Conservation (phyloP, 495 filamentous ascomycete genomes). For the Aspergillus indologenus region DNA sequence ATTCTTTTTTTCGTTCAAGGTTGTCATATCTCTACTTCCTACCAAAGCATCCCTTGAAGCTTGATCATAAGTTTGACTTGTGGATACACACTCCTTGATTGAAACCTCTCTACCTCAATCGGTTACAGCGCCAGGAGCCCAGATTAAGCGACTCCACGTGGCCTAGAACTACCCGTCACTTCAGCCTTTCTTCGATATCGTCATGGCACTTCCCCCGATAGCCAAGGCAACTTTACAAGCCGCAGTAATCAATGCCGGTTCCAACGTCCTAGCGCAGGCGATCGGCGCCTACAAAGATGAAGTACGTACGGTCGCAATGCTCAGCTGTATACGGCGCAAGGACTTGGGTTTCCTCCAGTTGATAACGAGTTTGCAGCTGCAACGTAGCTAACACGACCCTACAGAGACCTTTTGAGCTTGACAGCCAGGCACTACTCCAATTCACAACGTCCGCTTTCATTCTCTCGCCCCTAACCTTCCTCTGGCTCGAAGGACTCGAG, state of each 20-base stretch:
- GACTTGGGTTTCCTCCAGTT: not conserved
- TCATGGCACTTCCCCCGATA: slow-evolving; percentile 48
- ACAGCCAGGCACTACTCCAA: slow-evolving; percentile 61
- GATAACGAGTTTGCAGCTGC: not conserved
- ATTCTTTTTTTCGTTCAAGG: not conserved
- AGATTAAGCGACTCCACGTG: not conserved
- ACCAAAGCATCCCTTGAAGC: no score
- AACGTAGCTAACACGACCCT: slow-evolving; percentile 4
- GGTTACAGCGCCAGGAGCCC: not conserved
- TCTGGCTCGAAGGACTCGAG: slow-evolving; percentile 67
- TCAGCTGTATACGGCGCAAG: not conserved
- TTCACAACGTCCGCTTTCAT: slow-evolving; percentile 71
- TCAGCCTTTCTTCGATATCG: not conserved
- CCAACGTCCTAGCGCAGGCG: slow-evolving; percentile 73
- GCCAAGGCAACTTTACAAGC: slow-evolving; percentile 64
- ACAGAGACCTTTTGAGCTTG: slow-evolving; percentile 40
- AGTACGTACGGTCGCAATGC: slow-evolving; percentile 35
- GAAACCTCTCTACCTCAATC: no score
- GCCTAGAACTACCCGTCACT: not conserved
- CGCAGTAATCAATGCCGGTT: slow-evolving; percentile 61
- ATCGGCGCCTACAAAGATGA: slow-evolving; percentile 60
- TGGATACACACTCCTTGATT: no score
- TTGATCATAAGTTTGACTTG: no score
- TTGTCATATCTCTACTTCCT: not conserved
- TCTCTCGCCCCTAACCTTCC: slow-evolving; percentile 70